Percentiles rank a stretch among this genome's conserved stretches.
These are phyloP conservation scores for Monosporascus sp. DNA, from an alignment of 2,329 filamentous ascomycete species.

Conservation along the genomic window DNA sequence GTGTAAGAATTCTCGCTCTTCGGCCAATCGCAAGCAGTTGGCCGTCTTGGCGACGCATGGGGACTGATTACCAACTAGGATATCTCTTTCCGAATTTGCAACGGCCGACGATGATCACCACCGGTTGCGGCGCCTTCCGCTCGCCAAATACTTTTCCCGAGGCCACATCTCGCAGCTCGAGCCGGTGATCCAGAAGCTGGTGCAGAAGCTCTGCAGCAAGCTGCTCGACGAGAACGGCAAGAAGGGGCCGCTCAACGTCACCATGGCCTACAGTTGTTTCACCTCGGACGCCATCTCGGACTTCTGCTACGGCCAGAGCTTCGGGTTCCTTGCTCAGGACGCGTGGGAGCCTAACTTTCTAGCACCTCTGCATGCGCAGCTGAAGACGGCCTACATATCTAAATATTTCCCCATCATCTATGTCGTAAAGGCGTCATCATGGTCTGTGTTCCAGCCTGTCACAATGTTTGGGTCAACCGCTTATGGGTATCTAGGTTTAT, in stretches of 20 bases:
- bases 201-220: conserved; percentile 22
- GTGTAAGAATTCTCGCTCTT: conserved; percentile 5
- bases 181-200: conserved; percentile 7
- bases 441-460: conserved; percentile 1
- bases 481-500: conserved; percentile 7
- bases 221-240: conserved; percentile 20
- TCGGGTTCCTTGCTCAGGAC: conserved; percentile 28
- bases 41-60: no score
- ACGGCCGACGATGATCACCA: conserved; percentile 27
- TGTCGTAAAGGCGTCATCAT: conserved; percentile 4
- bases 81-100: conserved; percentile 11
- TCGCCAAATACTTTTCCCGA: conserved; percentile 31
- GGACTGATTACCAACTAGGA: background rate
- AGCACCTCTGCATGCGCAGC: conserved; percentile 9
- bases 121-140: conserved; percentile 23
- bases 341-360: conserved; percentile 32
- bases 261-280: conserved; percentile 33
- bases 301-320: conserved; percentile 32
- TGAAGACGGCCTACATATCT: conserved; percentile 17
- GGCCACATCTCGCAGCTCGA: conserved; percentile 21
- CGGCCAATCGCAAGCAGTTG: no score
- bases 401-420: conserved; percentile 20
- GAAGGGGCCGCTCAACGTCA: conserved; percentile 26
- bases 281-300: conserved; percentile 33
- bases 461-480: background rate